Evolutionary conservation across 208 protist genomes (phyloP).

Genomic region (Leishmania aethiopica): DNA sequence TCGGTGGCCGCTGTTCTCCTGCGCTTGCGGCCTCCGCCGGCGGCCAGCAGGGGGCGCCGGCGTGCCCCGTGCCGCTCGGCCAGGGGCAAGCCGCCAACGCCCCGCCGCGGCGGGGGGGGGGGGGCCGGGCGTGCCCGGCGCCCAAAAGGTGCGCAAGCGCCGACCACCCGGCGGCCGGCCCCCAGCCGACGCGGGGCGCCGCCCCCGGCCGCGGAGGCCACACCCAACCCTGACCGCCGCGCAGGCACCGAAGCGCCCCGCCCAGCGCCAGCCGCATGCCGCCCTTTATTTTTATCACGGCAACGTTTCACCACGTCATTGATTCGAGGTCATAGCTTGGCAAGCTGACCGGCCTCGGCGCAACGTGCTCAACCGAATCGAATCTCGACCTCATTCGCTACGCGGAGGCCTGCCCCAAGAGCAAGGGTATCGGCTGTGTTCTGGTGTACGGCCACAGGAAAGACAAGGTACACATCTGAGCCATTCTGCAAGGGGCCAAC

Average conservation of each 20-base stretch:
- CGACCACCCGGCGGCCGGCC: background rate
- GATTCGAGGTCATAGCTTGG: constrained; percentile 32
- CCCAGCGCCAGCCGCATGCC: background rate
- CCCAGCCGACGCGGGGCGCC: background rate
- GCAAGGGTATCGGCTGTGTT: constrained; percentile 19
- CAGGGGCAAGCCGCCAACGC: no score
- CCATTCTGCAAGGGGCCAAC: constrained; percentile 35
- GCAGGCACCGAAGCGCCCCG: no score
- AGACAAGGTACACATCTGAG: constrained; percentile 45
- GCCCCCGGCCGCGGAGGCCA: background rate
- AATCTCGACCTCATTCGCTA: constrained; percentile 51
- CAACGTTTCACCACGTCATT: no score
- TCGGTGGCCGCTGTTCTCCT: no score
- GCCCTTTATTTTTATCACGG: background rate
- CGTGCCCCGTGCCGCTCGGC: no score
- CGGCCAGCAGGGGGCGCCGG: no score
- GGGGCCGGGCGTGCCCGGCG: no score
- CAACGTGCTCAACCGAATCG: constrained; percentile 40
- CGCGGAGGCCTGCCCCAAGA: constrained; percentile 29
- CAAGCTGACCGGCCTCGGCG: constrained; percentile 57
- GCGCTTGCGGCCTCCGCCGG: no score
- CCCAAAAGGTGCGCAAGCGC: no score
- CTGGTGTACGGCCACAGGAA: constrained; percentile 32
- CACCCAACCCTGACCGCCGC: no score
- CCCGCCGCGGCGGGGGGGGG: no score